These are phyloP conservation scores for Fomitopsis pinicola DNA, from an alignment of 1,284 basidiomycete genomes.

Conservation along the genomic window DNA sequence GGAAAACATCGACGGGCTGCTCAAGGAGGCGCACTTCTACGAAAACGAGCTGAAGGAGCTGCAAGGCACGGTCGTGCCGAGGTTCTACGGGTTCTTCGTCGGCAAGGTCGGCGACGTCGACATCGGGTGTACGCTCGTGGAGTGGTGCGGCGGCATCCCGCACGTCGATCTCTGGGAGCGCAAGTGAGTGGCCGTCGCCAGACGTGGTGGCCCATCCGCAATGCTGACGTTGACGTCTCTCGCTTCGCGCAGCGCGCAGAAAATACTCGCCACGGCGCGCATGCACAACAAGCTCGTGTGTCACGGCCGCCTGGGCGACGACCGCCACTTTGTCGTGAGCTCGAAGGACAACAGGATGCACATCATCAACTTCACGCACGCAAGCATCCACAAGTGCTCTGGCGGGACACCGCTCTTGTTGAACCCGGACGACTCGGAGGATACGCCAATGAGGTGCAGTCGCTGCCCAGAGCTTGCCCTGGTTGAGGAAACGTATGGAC, in stretches of 20 bases:
- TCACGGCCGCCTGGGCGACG: constrained; percentile 7
- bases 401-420: constrained; percentile 9
- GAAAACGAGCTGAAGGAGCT: constrained; percentile 7
- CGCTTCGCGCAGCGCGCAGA: constrained; percentile 10
- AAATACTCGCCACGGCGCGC: constrained; percentile 9
- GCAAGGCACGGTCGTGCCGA: constrained; percentile 13
- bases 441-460: constrained; percentile 5
- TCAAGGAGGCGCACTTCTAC: constrained; percentile 13
- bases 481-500: constrained; percentile 15
- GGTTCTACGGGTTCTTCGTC: constrained; percentile 15
- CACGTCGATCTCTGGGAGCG: constrained; percentile 1
- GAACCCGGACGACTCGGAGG: constrained; percentile 1
- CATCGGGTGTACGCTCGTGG: constrained; percentile 33
- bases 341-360: constrained; percentile 11
- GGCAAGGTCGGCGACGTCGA: constrained; percentile 8
- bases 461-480: constrained; percentile 13
- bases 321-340: constrained; percentile 10
- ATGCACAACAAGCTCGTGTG: constrained; percentile 12
- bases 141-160: constrained; percentile 27
- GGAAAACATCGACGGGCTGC: constrained; percentile 23
- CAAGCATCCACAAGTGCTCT: constrained; percentile 9
- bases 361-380: constrained; percentile 15
- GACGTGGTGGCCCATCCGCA: neutral
- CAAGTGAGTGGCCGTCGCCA: neutral
- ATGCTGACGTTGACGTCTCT: neutral